Evolutionary conservation across 2,329 filamentous ascomycete species (phyloP).

Genomic region (Cordyceps sp.): DNA sequence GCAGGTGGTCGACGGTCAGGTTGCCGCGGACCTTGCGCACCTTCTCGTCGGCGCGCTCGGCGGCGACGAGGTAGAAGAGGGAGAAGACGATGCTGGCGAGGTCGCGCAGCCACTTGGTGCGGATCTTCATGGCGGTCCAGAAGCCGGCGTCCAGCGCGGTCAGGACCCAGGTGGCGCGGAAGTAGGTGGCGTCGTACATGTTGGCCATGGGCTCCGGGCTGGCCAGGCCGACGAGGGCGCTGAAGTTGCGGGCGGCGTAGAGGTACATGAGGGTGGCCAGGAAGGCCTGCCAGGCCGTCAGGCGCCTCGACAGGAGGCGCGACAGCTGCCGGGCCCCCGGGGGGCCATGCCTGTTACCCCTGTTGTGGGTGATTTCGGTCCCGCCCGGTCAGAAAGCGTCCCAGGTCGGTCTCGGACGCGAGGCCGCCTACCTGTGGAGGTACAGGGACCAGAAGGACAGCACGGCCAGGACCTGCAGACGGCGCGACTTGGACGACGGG

Average conservation of each 20-base stretch:
- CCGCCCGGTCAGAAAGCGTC: neutral
- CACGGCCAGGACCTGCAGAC: constrained; percentile 82
- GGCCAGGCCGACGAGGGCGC: constrained; percentile 77
- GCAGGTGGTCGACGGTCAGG: constrained; percentile 77
- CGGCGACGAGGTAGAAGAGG: constrained; percentile 78
- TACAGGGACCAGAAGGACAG: constrained; percentile 85
- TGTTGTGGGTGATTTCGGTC: too few relatives aligned
- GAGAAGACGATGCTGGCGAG: constrained; percentile 72
- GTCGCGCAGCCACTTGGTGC: constrained; percentile 62
- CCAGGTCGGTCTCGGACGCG: too few relatives aligned
- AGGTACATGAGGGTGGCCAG: constrained; percentile 80
- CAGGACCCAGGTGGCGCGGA: constrained; percentile 90
- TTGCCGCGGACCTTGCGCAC: constrained; percentile 77
- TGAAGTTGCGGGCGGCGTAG: constrained; percentile 85
- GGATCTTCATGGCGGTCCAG: constrained; percentile 95
- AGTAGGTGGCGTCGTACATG: constrained; percentile 83
- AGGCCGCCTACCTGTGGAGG: constrained; percentile 53
- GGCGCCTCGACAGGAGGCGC: constrained; percentile 45
- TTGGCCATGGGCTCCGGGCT: constrained; percentile 88
- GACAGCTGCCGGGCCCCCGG: constrained; percentile 58
- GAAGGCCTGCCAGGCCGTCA: constrained; percentile 83
- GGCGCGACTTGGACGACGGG: constrained; percentile 79
- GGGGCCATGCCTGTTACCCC: constrained; percentile 80
- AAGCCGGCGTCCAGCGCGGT: constrained; percentile 93
- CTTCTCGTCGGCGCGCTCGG: constrained; percentile 92